These are phyloP conservation scores for Russula ochroleuca DNA, from an alignment of 768 basidiomycete species.

Conservation along the genomic window DNA sequence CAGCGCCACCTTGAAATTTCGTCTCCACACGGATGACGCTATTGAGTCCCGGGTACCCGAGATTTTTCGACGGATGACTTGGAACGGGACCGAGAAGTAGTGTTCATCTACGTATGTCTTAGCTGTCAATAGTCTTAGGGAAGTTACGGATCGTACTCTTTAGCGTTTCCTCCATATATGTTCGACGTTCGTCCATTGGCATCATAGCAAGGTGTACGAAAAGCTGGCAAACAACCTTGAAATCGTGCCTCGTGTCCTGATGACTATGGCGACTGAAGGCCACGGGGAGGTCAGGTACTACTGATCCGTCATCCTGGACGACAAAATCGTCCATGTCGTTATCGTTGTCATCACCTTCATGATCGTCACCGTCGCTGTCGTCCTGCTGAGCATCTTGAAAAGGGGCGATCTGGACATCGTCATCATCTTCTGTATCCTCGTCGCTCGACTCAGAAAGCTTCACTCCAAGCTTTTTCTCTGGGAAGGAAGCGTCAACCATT, in stretches of 20 bases:
- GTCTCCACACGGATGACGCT: constrained; percentile 79
- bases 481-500: background rate
- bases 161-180: constrained; percentile 51
- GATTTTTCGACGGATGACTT: constrained; percentile 63
- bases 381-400: constrained; percentile 27
- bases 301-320: constrained; percentile 47
- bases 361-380: constrained; percentile 36
- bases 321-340: constrained; percentile 55
- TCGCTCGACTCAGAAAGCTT: constrained; percentile 29
- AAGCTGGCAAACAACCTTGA: constrained; percentile 85
- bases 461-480: constrained; percentile 18
- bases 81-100: constrained; percentile 71
- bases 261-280: constrained; percentile 79
- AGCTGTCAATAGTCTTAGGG: constrained; percentile 5
- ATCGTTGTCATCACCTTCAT: constrained; percentile 37
- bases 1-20: constrained; percentile 59
- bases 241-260: constrained; percentile 71
- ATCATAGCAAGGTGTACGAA: constrained; percentile 78
- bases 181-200: constrained; percentile 45
- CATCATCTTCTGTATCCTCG: constrained; percentile 24
- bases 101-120: constrained; percentile 45
- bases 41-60: constrained; percentile 67
- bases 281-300: constrained; percentile 51
- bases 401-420: constrained; percentile 33
- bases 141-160: constrained; percentile 40